Conservation (phyloP, 2,329 filamentous ascomycete genomes). For the Botryosphaeria dothidea region DNA sequence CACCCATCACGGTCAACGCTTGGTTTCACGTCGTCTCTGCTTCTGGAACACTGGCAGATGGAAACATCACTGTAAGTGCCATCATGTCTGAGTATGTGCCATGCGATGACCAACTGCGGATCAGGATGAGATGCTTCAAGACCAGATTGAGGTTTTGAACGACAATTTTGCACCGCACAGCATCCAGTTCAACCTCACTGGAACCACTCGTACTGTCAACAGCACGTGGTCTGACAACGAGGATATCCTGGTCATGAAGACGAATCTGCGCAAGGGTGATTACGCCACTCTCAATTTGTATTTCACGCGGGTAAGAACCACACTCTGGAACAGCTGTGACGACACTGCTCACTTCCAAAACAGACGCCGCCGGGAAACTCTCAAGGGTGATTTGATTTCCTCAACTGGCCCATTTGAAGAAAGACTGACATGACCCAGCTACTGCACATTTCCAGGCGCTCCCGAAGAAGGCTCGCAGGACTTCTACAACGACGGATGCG, state of each 20-base stretch:
- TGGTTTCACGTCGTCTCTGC: constrained; percentile 4
- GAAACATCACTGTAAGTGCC: background rate
- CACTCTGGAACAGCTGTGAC: fast-evolving
- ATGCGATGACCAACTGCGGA: background rate
- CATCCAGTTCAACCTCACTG: background rate
- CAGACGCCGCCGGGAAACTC: background rate
- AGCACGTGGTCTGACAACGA: background rate
- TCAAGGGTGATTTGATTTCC: background rate
- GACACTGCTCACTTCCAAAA: background rate
- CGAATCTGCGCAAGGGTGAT: constrained; percentile 25
- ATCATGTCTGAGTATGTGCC: no score
- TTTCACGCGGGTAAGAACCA: constrained; percentile 19
- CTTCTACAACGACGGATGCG: constrained; percentile 28
- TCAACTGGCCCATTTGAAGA: fast-evolving
- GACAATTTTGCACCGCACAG: background rate
- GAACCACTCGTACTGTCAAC: background rate
- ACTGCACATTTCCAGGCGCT: constrained; percentile 40
- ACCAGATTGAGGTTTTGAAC: background rate
- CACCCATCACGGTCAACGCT: background rate
- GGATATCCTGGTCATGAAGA: constrained; percentile 22
- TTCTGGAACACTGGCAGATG: background rate
- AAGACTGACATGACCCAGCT: constrained; percentile 44
- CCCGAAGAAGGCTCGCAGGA: constrained; percentile 28
- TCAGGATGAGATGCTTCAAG: background rate
- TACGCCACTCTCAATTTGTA: constrained; percentile 33